Percentiles rank a stretch among this genome's conserved stretches.
These are phyloP conservation scores for Fagopyrum homotropicum DNA, from an alignment of 148 eudicot species.

Conservation along the genomic window DNA sequence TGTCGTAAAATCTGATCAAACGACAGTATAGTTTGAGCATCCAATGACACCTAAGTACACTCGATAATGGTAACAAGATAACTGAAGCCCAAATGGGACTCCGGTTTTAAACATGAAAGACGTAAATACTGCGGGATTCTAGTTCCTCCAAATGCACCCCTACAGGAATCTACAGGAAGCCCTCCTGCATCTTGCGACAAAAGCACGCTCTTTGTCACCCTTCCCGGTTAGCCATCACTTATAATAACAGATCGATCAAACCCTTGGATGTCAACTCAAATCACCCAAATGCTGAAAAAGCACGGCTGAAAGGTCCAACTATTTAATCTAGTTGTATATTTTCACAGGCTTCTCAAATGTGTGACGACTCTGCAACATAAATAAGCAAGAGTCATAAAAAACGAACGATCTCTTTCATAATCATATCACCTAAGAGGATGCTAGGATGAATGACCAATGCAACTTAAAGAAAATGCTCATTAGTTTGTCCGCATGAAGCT, in stretches of 20 bases:
- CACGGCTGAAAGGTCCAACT: slow-evolving; percentile 1
- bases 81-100: not conserved
- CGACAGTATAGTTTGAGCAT: slow-evolving; percentile 10
- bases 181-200: not conserved
- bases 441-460: not conserved
- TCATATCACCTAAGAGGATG: not conserved
- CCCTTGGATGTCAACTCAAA: slow-evolving; percentile 19
- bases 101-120: slow-evolving; percentile 9
- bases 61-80: not conserved
- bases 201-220: slow-evolving; percentile 11
- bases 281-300: slow-evolving; percentile 14
- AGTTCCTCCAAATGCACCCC: not conserved
- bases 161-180: slow-evolving; percentile 6
- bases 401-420: not conserved
- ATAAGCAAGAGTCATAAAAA: slow-evolving; percentile 9
- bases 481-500: no score
- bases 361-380: slow-evolving; percentile 72
- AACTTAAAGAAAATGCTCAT: not conserved
- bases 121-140: not conserved
- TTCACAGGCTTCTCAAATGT: slow-evolving; percentile 86
- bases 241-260: slow-evolving; percentile 15
- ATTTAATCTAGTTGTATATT: slow-evolving; percentile 61
- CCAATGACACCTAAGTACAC: slow-evolving; percentile 12
- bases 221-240: slow-evolving; percentile 14
- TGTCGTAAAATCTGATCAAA: slow-evolving; percentile 1